Evolutionary conservation across 805 yeast genomes (phyloP).

Genomic region (Candida hungchunana): DNA sequence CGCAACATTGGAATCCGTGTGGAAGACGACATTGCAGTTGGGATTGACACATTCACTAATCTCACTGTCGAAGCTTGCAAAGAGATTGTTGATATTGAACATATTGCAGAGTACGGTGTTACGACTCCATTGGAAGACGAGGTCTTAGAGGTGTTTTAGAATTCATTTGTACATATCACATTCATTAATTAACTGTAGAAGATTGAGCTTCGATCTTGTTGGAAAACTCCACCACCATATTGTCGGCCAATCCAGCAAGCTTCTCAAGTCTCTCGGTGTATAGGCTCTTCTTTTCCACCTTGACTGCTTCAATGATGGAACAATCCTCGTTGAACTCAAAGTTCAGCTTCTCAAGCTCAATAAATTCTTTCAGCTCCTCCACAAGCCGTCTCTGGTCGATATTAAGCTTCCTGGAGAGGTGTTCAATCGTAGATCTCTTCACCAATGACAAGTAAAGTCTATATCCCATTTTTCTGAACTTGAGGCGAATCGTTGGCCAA

Average conservation of each 20-base stretch:
- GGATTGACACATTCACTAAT: constrained; percentile 49
- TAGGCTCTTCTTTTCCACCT: constrained; percentile 11
- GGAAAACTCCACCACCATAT: constrained; percentile 10
- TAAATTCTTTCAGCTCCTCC: constrained; percentile 17
- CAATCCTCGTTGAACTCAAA: constrained; percentile 11
- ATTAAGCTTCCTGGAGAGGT: constrained; percentile 16
- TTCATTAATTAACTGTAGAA: neutral
- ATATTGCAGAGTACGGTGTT: constrained; percentile 55
- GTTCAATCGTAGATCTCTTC: constrained; percentile 18
- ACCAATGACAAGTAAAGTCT: constrained; percentile 30
- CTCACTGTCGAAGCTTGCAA: constrained; percentile 83
- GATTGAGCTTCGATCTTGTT: neutral
- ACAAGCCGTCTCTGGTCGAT: constrained; percentile 15
- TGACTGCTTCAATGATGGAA: constrained; percentile 14
- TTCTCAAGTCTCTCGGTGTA: constrained; percentile 16
- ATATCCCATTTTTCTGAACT: constrained; percentile 29
- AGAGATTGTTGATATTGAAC: constrained; percentile 79
- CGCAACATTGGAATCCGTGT: constrained; percentile 91
- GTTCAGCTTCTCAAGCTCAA: constrained; percentile 13
- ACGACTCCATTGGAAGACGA: constrained; percentile 45
- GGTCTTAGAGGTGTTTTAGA: constrained; percentile 28
- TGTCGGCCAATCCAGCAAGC: constrained; percentile 21
- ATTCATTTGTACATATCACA: neutral
- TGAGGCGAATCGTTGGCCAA: constrained; percentile 24
- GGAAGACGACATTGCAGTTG: constrained; percentile 89